phyloP scores from a whole-genome alignment of 192 early-diverging fungal species.

The Chytriomyces sp. region DNA sequence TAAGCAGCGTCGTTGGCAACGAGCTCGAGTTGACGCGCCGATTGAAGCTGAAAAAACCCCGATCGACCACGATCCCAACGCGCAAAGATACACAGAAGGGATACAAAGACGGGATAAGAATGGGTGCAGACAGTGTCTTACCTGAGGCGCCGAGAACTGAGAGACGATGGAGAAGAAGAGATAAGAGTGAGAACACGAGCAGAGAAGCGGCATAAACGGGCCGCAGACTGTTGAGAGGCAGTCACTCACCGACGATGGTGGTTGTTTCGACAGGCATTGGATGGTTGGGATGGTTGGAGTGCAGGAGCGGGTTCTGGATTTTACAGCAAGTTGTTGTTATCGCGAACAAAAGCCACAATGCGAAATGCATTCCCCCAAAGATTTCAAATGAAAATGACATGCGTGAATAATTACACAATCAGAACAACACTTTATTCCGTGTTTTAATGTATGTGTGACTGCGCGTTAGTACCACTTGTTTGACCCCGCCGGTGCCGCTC shows the following conservation, averaged over 20 bases:
- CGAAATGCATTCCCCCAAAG: no score
- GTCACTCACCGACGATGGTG: not conserved
- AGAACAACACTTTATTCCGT: not conserved
- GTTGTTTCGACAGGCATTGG: not conserved
- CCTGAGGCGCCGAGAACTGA: conserved; percentile 24
- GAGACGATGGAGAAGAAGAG: not conserved
- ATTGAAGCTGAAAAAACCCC: not conserved
- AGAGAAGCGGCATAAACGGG: not conserved
- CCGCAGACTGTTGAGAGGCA: not conserved
- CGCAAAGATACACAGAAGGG: not conserved
- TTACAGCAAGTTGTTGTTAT: no score
- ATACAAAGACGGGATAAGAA: not conserved
- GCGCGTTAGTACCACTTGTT: not conserved
- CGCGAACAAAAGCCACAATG: no score
- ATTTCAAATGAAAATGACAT: no score
- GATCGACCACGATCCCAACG: not conserved
- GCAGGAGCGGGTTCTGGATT: no score
- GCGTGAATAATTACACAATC: not conserved
- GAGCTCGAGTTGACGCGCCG: not conserved
- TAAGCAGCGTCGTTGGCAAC: no score
- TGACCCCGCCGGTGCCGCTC: not conserved
- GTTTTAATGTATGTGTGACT: not conserved
- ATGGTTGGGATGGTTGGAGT: no score
- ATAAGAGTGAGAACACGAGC: not conserved
- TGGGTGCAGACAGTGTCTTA: not conserved